Conservation (phyloP, 2,329 filamentous ascomycete genomes). For the Cercospora sp. region DNA sequence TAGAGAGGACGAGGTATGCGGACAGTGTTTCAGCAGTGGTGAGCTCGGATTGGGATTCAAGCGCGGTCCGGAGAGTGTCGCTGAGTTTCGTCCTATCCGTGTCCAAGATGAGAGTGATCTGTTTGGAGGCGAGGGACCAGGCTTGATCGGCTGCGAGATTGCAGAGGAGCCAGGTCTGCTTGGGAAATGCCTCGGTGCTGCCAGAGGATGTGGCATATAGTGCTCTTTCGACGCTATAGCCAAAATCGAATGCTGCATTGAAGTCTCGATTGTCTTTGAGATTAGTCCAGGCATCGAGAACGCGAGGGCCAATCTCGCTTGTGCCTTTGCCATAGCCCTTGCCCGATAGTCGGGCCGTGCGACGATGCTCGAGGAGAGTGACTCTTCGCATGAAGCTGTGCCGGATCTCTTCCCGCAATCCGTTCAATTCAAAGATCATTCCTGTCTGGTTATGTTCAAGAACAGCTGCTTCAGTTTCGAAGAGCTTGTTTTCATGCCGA, state of each 20-base stretch:
- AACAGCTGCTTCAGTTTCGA: constrained; percentile 35
- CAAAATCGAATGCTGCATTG: constrained; percentile 38
- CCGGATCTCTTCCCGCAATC: constrained; percentile 35
- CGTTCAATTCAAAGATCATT: constrained; percentile 41
- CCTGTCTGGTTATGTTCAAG: constrained; percentile 39
- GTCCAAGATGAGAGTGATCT: constrained; percentile 7
- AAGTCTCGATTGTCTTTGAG: constrained; percentile 40
- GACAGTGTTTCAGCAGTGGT: constrained; percentile 26
- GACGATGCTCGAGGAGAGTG: constrained; percentile 38
- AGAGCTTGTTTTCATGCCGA: constrained; percentile 38
- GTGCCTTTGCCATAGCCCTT: constrained; percentile 26
- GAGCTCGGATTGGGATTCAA: no score
- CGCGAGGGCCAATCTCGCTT: constrained; percentile 30
- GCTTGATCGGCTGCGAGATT: constrained; percentile 33
- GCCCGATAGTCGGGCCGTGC: constrained; percentile 36
- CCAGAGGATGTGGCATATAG: constrained; percentile 21
- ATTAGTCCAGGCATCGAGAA: constrained; percentile 35
- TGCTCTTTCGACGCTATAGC: constrained; percentile 35
- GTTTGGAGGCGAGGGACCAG: constrained; percentile 27
- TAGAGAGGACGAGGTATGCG: constrained; percentile 23
- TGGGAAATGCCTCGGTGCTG: constrained; percentile 11
- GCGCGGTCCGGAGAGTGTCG: no score
- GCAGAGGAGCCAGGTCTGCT: constrained; percentile 28
- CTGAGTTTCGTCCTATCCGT: no score
- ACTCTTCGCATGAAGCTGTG: constrained; percentile 37